These are phyloP conservation scores for Candida chilensis DNA, from an alignment of 805 yeast species.

Conservation along the genomic window DNA sequence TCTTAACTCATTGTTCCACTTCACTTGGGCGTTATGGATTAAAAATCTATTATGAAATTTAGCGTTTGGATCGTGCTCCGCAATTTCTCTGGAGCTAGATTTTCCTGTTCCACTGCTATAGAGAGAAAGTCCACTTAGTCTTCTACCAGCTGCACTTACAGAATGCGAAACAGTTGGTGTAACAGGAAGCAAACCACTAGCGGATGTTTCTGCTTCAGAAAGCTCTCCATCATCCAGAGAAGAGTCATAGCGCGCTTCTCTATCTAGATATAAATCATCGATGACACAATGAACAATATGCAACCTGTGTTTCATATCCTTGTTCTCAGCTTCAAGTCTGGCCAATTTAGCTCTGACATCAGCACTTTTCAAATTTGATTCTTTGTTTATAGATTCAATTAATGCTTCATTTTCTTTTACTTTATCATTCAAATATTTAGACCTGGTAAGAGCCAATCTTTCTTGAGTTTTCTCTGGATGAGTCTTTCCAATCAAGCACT, in stretches of 20 bases:
- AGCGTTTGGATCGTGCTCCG: conserved; percentile 12
- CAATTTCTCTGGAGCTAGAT: conserved; percentile 18
- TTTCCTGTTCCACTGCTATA: too few relatives aligned
- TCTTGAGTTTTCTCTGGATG: conserved; percentile 51
- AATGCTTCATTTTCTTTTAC: conserved; percentile 15
- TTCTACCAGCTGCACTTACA: too few relatives aligned
- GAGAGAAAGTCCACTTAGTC: too few relatives aligned
- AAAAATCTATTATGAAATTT: conserved; percentile 61
- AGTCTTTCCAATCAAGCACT: conserved; percentile 46
- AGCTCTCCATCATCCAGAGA: neutral
- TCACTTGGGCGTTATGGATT: conserved; percentile 62
- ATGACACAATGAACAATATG: conserved; percentile 16
- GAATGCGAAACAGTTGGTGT: too few relatives aligned
- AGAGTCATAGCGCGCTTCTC: conserved; percentile 2
- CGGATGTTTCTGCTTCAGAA: conserved; percentile 1
- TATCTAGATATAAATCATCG: conserved; percentile 15
- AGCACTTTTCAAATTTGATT: neutral
- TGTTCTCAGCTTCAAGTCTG: conserved; percentile 12
- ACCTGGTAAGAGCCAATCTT: conserved; percentile 28
- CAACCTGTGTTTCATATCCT: conserved; percentile 17
- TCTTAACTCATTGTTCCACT: conserved; percentile 70
- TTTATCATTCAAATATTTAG: conserved; percentile 25
- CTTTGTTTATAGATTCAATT: conserved; percentile 10
- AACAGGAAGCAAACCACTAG: conserved; percentile 3
- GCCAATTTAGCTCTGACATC: conserved; percentile 6